A percentile compares a stretch with the other conserved stretches of the same genome.
These are phyloP conservation scores for Leishmania turanica DNA, from an alignment of 208 protist genomes.

Conservation along the genomic window DNA sequence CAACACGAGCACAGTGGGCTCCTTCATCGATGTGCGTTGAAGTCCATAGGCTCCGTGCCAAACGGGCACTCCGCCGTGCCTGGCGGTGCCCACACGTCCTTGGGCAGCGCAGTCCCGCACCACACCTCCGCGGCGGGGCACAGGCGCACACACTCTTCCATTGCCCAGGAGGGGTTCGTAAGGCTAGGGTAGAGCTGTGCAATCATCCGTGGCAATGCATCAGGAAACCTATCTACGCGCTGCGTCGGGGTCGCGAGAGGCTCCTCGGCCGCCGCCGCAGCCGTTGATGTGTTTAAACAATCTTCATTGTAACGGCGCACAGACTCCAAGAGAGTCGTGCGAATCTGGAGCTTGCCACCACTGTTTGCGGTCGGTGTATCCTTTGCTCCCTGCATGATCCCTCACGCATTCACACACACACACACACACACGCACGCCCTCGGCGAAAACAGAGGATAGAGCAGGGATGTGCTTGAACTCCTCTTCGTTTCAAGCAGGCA, in stretches of 20 bases:
- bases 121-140: constrained; percentile 47
- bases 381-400: background rate
- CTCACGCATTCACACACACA: background rate
- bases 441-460: background rate
- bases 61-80: constrained; percentile 72
- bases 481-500: background rate
- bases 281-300: background rate
- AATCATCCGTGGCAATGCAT: constrained; percentile 15
- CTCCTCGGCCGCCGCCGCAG: background rate
- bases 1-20: background rate
- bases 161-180: constrained; percentile 76
- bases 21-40: constrained; percentile 17
- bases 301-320: constrained; percentile 11
- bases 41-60: constrained; percentile 50
- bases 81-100: constrained; percentile 66
- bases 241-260: background rate
- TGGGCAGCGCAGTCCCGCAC: constrained; percentile 54
- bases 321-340: constrained; percentile 16
- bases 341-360: constrained; percentile 10
- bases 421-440: background rate
- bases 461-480: background rate
- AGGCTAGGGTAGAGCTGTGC: constrained; percentile 12
- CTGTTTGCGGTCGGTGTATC: background rate
- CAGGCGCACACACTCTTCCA: constrained; percentile 76
- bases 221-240: constrained; percentile 3